phyloP scores from a whole-genome alignment of 352 stramenopile species.

The Phytophthora aleatoria region DNA sequence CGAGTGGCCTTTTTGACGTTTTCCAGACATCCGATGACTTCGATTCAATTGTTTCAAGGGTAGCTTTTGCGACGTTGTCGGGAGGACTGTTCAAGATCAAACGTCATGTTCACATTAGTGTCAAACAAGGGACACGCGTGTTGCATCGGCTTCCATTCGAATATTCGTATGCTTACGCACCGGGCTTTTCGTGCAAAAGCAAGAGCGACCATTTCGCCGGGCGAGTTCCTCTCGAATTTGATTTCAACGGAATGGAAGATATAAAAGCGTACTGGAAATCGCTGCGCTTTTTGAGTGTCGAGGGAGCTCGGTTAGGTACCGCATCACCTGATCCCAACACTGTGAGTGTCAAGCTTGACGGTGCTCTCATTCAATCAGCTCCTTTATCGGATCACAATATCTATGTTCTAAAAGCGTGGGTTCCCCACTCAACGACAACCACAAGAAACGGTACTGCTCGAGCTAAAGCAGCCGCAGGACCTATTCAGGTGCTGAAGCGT shows the following conservation, averaged over 20 bases:
- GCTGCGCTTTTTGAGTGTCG: constrained; percentile 70
- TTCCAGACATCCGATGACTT: constrained; percentile 70
- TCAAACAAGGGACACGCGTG: constrained; percentile 62
- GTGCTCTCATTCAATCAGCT: constrained; percentile 56
- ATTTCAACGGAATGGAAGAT: constrained; percentile 42
- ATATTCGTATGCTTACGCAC: constrained; percentile 68
- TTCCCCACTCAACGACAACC: constrained; percentile 53
- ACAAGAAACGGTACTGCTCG: constrained; percentile 49
- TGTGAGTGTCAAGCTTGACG: constrained; percentile 59
- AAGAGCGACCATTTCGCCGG: constrained; percentile 58
- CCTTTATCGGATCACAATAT: constrained; percentile 74
- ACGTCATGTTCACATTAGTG: constrained; percentile 46
- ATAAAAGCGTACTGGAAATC: constrained; percentile 77
- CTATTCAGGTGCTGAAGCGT: constrained; percentile 54
- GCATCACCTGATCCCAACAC: constrained; percentile 35
- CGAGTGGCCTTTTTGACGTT: constrained; percentile 53
- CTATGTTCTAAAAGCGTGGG: constrained; percentile 68
- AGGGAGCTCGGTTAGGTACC: constrained; percentile 61
- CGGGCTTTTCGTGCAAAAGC: constrained; percentile 57
- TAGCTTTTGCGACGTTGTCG: constrained; percentile 75
- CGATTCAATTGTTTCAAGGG: constrained; percentile 75
- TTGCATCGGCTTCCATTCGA: constrained; percentile 57
- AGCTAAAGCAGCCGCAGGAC: constrained; percentile 59
- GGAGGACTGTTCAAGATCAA: constrained; percentile 70
- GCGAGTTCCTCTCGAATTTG: constrained; percentile 63